Conservation (phyloP, 2,329 filamentous ascomycete species). For the Neopestalotiopsis sp. region DNA sequence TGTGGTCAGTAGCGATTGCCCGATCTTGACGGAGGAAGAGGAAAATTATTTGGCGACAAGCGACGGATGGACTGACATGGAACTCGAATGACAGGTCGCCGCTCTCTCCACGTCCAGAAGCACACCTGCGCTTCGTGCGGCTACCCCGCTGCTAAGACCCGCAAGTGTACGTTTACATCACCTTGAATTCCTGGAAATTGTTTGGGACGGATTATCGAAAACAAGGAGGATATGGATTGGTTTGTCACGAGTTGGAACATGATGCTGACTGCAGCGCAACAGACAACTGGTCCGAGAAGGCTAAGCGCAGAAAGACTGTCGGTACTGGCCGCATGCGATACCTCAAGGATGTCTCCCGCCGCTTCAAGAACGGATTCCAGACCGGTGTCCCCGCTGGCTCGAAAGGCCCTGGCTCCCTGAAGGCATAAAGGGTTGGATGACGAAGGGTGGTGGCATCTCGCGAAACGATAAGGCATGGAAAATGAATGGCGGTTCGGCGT, state of each 20-base stretch:
- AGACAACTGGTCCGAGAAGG: slow-evolving; percentile 99
- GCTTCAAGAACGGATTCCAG: slow-evolving; percentile 99
- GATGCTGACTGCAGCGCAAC: slow-evolving; percentile 34
- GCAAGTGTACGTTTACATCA: slow-evolving; percentile 84
- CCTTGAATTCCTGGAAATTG: background rate
- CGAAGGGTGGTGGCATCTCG: slow-evolving; percentile 37
- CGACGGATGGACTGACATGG: slow-evolving; percentile 30
- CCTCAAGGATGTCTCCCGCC: slow-evolving; percentile 89
- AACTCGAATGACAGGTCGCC: slow-evolving; percentile 69
- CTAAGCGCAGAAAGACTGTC: slow-evolving; percentile 99
- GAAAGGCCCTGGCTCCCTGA: slow-evolving; percentile 68
- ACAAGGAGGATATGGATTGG: slow-evolving; percentile 20
- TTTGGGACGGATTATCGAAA: background rate
- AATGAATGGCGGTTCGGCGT: slow-evolving; percentile 28
- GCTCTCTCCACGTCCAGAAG: slow-evolving; percentile 99
- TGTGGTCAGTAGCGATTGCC: slow-evolving; percentile 75
- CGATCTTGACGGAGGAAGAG: slow-evolving; percentile 11
- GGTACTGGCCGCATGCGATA: slow-evolving; percentile 95
- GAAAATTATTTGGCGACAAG: slow-evolving; percentile 2
- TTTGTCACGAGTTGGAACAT: slow-evolving; percentile 3
- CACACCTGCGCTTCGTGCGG: slow-evolving; percentile 94
- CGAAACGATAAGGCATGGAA: slow-evolving; percentile 40
- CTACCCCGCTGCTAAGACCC: slow-evolving; percentile 95
- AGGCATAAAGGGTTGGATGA: slow-evolving; percentile 37
- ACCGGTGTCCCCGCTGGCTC: slow-evolving; percentile 78